Percentiles rank a stretch among this genome's conserved stretches.
These are phyloP conservation scores for Saccharomycopsis capsularis DNA, from an alignment of 805 yeast species.

Conservation along the genomic window DNA sequence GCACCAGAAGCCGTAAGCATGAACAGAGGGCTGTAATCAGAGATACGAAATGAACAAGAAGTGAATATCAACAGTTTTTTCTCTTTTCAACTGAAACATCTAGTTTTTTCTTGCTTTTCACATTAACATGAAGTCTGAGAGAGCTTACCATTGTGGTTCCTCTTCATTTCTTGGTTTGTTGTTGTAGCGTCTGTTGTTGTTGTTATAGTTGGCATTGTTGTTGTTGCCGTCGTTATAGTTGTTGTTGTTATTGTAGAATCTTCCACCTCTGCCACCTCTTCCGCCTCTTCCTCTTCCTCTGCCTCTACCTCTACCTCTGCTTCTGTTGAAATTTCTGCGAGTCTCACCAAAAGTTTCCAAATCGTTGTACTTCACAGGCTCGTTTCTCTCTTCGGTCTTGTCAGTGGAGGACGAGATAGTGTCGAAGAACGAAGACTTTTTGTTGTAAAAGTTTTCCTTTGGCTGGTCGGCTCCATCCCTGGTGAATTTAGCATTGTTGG, in stretches of 20 bases:
- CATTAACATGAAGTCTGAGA: not conserved
- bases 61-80: not conserved
- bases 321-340: slow-evolving; percentile 11
- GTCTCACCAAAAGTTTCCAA: slow-evolving; percentile 22
- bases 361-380: slow-evolving; percentile 17
- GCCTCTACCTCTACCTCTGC: slow-evolving; percentile 51
- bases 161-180: not conserved
- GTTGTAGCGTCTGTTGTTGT: slow-evolving; percentile 16
- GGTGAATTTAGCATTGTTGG: slow-evolving; percentile 64
- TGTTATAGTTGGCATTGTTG: slow-evolving; percentile 18
- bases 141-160: slow-evolving; percentile 13
- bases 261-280: slow-evolving; percentile 35
- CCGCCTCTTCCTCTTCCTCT: slow-evolving; percentile 38
- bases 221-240: slow-evolving; percentile 23
- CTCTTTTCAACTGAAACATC: not conserved
- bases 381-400: slow-evolving; percentile 26
- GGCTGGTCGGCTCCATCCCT: slow-evolving; percentile 34
- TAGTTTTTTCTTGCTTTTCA: not conserved
- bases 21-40: no score
- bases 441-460: slow-evolving; percentile 50
- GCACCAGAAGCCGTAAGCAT: no score
- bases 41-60: not conserved
- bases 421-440: slow-evolving; percentile 83
- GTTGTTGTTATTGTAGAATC: slow-evolving; percentile 25
- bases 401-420: slow-evolving; percentile 59